Percentiles rank a stretch among this genome's conserved stretches.
Evolutionary conservation across 2,329 filamentous ascomycete genomes (phyloP).

Genomic region (Cadophora malorum): DNA sequence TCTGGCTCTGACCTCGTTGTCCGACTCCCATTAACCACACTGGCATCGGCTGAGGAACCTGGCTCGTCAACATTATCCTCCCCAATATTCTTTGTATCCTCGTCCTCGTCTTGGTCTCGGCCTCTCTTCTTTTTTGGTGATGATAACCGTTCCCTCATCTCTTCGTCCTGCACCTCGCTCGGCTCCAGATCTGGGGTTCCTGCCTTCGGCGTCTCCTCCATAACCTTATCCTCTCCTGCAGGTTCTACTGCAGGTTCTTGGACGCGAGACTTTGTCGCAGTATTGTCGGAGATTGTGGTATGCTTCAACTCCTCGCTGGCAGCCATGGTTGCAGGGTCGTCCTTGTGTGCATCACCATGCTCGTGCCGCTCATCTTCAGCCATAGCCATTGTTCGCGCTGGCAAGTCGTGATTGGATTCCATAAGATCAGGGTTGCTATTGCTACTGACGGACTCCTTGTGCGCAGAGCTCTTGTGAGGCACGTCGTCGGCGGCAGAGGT

Average conservation of each 20-base stretch:
- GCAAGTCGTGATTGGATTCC: slow-evolving; percentile 40
- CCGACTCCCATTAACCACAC: slow-evolving; percentile 45
- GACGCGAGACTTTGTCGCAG: slow-evolving; percentile 32
- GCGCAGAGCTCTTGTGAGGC: slow-evolving; percentile 27
- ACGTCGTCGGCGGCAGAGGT: slow-evolving; percentile 32
- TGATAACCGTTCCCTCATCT: slow-evolving; percentile 56
- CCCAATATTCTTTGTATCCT: slow-evolving; percentile 51
- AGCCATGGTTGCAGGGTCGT: slow-evolving; percentile 69
- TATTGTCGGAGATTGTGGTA: slow-evolving; percentile 64
- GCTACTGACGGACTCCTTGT: slow-evolving; percentile 17
- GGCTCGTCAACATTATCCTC: slow-evolving; percentile 46
- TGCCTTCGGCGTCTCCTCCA: slow-evolving; percentile 36
- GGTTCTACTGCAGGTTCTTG: slow-evolving; percentile 40
- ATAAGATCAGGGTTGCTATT: slow-evolving; percentile 34
- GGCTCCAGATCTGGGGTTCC: slow-evolving; percentile 45
- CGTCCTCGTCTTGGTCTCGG: slow-evolving; percentile 53
- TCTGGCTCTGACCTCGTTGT: slow-evolving; percentile 61
- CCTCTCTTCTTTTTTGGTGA: slow-evolving; percentile 71
- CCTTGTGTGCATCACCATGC: slow-evolving; percentile 41
- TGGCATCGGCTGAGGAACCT: slow-evolving; percentile 51
- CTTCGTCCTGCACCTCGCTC: slow-evolving; percentile 49
- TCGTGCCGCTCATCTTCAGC: slow-evolving; percentile 33
- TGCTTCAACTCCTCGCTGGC: slow-evolving; percentile 69
- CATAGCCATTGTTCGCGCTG: slow-evolving; percentile 38
- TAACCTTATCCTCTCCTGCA: slow-evolving; percentile 43